phyloP scores from a whole-genome alignment of 305 asterid species.

The Fraxinus nigra region DNA sequence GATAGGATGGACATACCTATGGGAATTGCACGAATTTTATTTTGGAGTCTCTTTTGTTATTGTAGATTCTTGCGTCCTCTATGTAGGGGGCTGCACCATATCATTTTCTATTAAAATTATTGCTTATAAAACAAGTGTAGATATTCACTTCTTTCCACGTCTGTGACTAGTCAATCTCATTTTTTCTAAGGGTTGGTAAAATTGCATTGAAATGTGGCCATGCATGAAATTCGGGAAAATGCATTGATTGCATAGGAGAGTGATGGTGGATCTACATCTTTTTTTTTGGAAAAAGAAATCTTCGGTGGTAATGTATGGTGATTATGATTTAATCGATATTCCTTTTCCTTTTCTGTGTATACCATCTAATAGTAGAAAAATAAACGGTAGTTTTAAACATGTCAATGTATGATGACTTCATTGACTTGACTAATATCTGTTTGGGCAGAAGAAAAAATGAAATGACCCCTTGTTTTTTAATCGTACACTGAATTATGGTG shows the following conservation, averaged over 20 bases:
- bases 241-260: not conserved
- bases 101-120: not conserved
- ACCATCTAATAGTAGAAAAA: not conserved
- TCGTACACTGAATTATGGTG: not conserved
- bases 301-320: not conserved
- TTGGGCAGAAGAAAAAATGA: not conserved
- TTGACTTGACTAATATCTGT: not conserved
- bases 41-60: not conserved
- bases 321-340: not conserved
- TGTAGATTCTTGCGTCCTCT: not conserved
- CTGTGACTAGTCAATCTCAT: not conserved
- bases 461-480: not conserved
- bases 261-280: not conserved
- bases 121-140: not conserved
- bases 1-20: not conserved
- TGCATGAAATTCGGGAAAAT: not conserved
- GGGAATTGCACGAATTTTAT: not conserved
- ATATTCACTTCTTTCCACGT: not conserved
- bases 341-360: not conserved
- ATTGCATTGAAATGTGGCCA: not conserved
- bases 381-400: not conserved
- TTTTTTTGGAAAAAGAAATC: not conserved
- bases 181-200: not conserved
- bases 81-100: not conserved
- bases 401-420: not conserved